Percentiles rank a stretch among this genome's conserved stretches.
Evolutionary conservation across 1,139 yeast species (phyloP).

Genomic region (Pichia sorboxylosa): DNA sequence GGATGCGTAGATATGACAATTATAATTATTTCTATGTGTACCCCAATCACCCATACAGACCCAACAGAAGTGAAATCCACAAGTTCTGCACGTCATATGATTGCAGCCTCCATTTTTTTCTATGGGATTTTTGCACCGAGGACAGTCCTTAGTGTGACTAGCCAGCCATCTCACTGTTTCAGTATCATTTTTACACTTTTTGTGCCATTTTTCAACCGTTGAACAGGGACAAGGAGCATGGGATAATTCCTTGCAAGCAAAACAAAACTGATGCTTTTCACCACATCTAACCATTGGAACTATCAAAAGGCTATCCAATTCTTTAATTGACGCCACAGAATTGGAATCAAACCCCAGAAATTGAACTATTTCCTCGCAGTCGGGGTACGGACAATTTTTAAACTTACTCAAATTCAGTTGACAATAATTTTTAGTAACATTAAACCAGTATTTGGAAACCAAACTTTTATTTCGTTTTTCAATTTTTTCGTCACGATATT

Average conservation of each 20-base stretch:
- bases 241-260: slow-evolving; percentile 57
- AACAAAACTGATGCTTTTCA: slow-evolving; percentile 66
- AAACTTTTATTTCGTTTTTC: slow-evolving; percentile 15
- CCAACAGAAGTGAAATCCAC: slow-evolving; percentile 86
- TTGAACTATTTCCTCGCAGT: slow-evolving; percentile 56
- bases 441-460: slow-evolving; percentile 17
- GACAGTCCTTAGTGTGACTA: slow-evolving; percentile 81
- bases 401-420: slow-evolving; percentile 35
- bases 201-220: slow-evolving; percentile 61
- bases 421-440: slow-evolving; percentile 36
- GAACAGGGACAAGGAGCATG: slow-evolving; percentile 81
- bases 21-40: slow-evolving; percentile 55
- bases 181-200: slow-evolving; percentile 74
- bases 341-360: slow-evolving; percentile 27
- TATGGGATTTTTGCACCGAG: slow-evolving; percentile 45
- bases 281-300: slow-evolving; percentile 63
- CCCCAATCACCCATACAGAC: slow-evolving; percentile 73
- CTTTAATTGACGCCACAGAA: slow-evolving; percentile 24
- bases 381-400: slow-evolving; percentile 84
- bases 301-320: slow-evolving; percentile 24
- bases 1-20: slow-evolving; percentile 48
- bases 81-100: slow-evolving; percentile 83
- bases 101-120: slow-evolving; percentile 87
- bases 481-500: slow-evolving; percentile 15
- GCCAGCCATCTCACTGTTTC: slow-evolving; percentile 85